Percentiles rank a stretch among this genome's conserved stretches.
phyloP scores from a whole-genome alignment of 306 rosid species.

The Crataegus laevigata region DNA sequence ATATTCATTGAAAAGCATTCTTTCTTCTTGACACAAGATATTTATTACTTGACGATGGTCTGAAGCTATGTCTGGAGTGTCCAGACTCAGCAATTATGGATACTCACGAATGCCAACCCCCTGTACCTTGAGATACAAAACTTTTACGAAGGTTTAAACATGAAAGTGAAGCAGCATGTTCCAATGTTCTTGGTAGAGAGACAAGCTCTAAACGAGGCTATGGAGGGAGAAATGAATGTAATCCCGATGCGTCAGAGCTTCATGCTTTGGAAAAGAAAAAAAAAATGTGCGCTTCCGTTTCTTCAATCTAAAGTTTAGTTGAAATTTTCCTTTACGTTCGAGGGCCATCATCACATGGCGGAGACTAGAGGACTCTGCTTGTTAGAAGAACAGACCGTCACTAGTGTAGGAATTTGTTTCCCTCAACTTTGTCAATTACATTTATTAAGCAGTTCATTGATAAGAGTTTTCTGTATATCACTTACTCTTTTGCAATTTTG shows the following conservation, averaged over 20 bases:
- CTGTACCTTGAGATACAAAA: slow-evolving; percentile 95
- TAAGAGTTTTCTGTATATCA: too few relatives aligned
- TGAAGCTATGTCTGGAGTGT: slow-evolving; percentile 91
- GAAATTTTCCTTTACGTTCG: slow-evolving; percentile 9
- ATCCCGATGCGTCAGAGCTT: background rate
- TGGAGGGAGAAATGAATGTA: slow-evolving; percentile 96
- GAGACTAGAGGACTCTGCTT: slow-evolving; percentile 99
- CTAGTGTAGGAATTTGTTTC: slow-evolving; percentile 56
- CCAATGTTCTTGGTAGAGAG: slow-evolving; percentile 99
- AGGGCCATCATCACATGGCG: slow-evolving; percentile 97
- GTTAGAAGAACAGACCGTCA: slow-evolving; percentile 88
- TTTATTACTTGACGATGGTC: slow-evolving; percentile 88
- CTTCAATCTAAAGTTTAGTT: background rate
- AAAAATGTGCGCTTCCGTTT: background rate
- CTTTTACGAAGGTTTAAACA: slow-evolving; percentile 86
- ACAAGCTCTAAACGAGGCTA: slow-evolving; percentile 96
- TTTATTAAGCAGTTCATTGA: too few relatives aligned
- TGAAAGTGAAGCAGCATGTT: slow-evolving; percentile 95
- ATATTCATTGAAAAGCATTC: too few relatives aligned
- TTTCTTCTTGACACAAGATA: slow-evolving; percentile 71
- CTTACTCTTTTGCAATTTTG: too few relatives aligned
- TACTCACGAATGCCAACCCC: slow-evolving; percentile 95
- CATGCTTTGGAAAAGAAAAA: too few relatives aligned
- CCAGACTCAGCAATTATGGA: slow-evolving; percentile 95
- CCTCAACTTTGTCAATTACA: background rate